phyloP scores from a whole-genome alignment of 768 basidiomycete species.

The Lactarius deliciosus region DNA sequence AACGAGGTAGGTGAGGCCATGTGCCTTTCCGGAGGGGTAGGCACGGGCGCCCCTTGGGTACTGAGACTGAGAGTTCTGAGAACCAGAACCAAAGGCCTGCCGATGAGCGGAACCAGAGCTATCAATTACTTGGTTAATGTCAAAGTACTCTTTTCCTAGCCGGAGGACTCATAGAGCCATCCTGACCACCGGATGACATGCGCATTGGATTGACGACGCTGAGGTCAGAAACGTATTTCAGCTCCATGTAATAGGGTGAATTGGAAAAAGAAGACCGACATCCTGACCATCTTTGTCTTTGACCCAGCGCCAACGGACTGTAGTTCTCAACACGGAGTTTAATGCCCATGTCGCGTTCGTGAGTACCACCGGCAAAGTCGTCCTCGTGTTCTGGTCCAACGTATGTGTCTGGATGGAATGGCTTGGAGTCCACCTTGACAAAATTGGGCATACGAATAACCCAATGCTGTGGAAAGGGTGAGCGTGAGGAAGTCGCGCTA shows the following conservation, averaged over 20 bases:
- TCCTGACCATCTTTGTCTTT: conserved; percentile 72
- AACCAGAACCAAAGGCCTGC: conserved; percentile 53
- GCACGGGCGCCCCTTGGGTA: conserved; percentile 28
- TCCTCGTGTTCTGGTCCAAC: conserved; percentile 79
- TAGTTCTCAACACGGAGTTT: conserved; percentile 92
- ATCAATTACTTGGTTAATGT: conserved; percentile 79
- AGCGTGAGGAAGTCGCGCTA: conserved; percentile 3
- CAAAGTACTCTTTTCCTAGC: conserved; percentile 92
- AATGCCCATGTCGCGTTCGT: conserved; percentile 73
- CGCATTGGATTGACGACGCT: conserved; percentile 87
- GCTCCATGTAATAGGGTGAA: conserved; percentile 5
- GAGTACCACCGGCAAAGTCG: conserved; percentile 58
- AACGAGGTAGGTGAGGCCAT: conserved; percentile 85
- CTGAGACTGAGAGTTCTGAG: conserved; percentile 44
- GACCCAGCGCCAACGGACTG: conserved; percentile 93
- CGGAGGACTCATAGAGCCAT: conserved; percentile 88
- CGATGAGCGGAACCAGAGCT: conserved; percentile 67
- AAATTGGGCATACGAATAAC: conserved; percentile 93
- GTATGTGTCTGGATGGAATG: conserved; percentile 87
- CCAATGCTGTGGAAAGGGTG: conserved; percentile 66
- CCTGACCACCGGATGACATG: conserved; percentile 92
- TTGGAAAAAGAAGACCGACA: conserved; percentile 49
- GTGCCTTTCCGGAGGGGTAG: conserved; percentile 46
- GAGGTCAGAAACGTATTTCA: conserved; percentile 10
- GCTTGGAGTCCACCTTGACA: conserved; percentile 83